These are phyloP conservation scores for Diaporthe sp. DNA, from an alignment of 2,329 filamentous ascomycete genomes.

Conservation along the genomic window DNA sequence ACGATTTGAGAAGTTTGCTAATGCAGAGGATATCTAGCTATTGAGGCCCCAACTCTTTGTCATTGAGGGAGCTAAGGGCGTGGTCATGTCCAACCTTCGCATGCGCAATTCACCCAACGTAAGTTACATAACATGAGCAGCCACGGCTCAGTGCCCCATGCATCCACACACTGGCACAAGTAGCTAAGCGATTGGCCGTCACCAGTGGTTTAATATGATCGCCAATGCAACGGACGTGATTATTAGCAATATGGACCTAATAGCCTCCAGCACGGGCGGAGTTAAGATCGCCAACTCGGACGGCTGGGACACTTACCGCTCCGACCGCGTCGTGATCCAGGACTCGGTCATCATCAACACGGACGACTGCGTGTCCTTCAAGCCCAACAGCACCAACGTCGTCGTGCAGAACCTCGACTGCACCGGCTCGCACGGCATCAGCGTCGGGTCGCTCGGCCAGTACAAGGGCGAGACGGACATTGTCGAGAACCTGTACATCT, in stretches of 20 bases:
- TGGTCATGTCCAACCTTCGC: conserved; percentile 64
- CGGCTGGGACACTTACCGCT: conserved; percentile 53
- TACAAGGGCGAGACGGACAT: conserved; percentile 51
- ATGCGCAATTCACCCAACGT: conserved; percentile 68
- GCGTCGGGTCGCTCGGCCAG: conserved; percentile 61
- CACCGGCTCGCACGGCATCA: conserved; percentile 61
- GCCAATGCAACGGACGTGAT: conserved; percentile 67
- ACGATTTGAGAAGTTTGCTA: neutral
- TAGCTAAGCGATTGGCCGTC: neutral
- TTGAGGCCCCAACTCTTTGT: conserved; percentile 69
- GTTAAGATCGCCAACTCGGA: conserved; percentile 64
- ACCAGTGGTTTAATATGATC: conserved; percentile 66
- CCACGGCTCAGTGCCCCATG: accelerated
- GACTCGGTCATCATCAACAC: conserved; percentile 56
- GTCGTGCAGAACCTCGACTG: conserved; percentile 59
- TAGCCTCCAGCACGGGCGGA: conserved; percentile 55
- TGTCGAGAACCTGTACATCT: conserved; percentile 59
- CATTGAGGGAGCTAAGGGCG: conserved; percentile 63
- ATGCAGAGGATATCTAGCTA: neutral
- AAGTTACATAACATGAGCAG: neutral
- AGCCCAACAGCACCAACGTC: conserved; percentile 56
- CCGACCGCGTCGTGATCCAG: conserved; percentile 54
- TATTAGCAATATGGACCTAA: conserved; percentile 66
- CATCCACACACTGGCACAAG: neutral
- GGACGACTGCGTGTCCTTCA: conserved; percentile 62